Percentiles rank a stretch among this genome's conserved stretches.
Evolutionary conservation across 2,329 filamentous ascomycete genomes (phyloP).

Genomic region (Calonectria fujianensis): DNA sequence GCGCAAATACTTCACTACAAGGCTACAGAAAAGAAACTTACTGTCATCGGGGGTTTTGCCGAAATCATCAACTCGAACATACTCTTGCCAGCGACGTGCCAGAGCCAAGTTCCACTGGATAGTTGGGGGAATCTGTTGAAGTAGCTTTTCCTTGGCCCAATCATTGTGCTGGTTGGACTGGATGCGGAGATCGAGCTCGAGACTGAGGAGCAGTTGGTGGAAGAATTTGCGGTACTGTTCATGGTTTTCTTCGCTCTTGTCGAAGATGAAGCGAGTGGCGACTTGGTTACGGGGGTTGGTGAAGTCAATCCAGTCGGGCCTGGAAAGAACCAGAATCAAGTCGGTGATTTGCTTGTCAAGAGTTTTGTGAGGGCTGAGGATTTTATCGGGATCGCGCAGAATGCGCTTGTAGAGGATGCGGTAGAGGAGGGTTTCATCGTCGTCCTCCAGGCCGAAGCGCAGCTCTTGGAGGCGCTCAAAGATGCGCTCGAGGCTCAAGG

Average conservation of each 20-base stretch:
- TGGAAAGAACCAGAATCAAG: conserved; percentile 80
- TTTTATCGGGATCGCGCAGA: conserved; percentile 80
- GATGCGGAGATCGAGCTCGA: conserved; percentile 83
- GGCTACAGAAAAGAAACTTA: conserved; percentile 54
- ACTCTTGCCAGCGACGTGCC: conserved; percentile 83
- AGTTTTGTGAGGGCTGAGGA: conserved; percentile 75
- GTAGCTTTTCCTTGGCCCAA: conserved; percentile 78
- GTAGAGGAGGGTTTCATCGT: conserved; percentile 76
- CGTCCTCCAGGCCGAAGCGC: conserved; percentile 73
- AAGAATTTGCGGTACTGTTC: conserved; percentile 80
- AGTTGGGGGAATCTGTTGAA: conserved; percentile 79
- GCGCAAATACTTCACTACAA: background rate
- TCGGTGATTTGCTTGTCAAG: conserved; percentile 84
- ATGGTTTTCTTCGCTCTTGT: conserved; percentile 73
- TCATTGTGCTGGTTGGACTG: conserved; percentile 77
- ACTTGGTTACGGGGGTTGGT: conserved; percentile 82
- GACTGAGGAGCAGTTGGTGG: conserved; percentile 83
- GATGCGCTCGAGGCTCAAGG: conserved; percentile 75
- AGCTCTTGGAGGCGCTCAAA: conserved; percentile 76
- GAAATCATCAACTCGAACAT: conserved; percentile 79
- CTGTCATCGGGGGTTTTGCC: conserved; percentile 72
- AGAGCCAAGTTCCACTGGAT: conserved; percentile 84
- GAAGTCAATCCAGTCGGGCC: conserved; percentile 85
- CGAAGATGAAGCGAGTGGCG: conserved; percentile 82
- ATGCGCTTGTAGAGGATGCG: conserved; percentile 80